Conservation (phyloP, 257 asterid genomes). For the Anisodus acutangulus region DNA sequence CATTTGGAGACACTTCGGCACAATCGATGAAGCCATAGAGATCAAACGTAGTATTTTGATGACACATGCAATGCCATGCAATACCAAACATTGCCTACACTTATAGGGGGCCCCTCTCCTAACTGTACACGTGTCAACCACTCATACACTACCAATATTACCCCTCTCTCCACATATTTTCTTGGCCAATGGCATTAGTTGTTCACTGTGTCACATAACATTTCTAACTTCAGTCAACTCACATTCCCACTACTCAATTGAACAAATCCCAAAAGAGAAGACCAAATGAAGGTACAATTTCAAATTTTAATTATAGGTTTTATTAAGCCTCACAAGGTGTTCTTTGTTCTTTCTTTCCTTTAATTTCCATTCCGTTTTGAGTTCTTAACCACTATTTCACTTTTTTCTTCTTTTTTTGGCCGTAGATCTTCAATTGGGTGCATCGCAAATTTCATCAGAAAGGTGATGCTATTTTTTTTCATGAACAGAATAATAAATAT, state of each 20-base stretch:
- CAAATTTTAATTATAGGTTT: neutral
- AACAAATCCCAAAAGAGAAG: constrained; percentile 18
- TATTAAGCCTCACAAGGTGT: neutral
- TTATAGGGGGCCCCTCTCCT: neutral
- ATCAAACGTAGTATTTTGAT: constrained; percentile 11
- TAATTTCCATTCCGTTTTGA: neutral
- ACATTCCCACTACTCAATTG: constrained; percentile 28
- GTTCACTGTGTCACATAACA: constrained; percentile 18
- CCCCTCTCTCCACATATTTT: neutral
- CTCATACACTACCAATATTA: neutral
- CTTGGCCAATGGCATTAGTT: neutral
- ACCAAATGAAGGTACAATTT: constrained; percentile 48
- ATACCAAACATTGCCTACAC: constrained; percentile 20
- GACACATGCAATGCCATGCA: constrained; percentile 18
- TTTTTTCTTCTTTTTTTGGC: neutral
- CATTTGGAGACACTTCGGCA: neutral
- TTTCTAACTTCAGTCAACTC: constrained; percentile 42
- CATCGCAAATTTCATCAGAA: constrained; percentile 61
- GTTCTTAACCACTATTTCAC: neutral
- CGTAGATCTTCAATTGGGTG: constrained; percentile 87
- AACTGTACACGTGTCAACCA: neutral
- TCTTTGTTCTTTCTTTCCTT: neutral
- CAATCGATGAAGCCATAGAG: constrained; percentile 22
- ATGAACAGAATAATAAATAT: too few species aligned
- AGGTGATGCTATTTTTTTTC: constrained; percentile 42